Conservation (phyloP, 768 basidiomycete species). For the Rhizopogon vulgaris region DNA sequence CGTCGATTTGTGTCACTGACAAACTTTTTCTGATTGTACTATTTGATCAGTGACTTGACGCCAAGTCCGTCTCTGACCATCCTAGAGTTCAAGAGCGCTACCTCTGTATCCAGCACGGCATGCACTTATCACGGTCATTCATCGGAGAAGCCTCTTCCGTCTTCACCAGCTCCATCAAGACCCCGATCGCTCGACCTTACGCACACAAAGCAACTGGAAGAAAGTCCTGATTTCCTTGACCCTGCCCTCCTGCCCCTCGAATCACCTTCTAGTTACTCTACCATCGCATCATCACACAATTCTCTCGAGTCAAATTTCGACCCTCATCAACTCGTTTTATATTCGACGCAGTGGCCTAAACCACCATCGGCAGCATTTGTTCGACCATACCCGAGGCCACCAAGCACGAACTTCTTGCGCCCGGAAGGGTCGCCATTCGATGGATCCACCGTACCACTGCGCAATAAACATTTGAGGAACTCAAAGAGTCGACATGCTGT, state of each 20-base stretch:
- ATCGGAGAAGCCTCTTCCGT: constrained; percentile 5
- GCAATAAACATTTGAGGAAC: background rate
- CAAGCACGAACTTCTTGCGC: constrained; percentile 2
- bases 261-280: constrained; percentile 16
- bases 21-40: constrained; percentile 4
- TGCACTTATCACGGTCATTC: constrained; percentile 4
- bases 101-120: constrained; percentile 7
- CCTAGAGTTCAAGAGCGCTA: constrained; percentile 16
- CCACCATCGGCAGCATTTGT: constrained; percentile 14
- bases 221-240: constrained; percentile 10
- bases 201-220: constrained; percentile 1
- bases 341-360: constrained; percentile 15
- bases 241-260: constrained; percentile 13
- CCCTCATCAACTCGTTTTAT: constrained; percentile 7
- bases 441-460: constrained; percentile 1
- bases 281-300: constrained; percentile 26
- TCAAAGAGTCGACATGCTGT: constrained; percentile 23
- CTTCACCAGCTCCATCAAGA: background rate
- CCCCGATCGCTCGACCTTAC: constrained; percentile 5
- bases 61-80: constrained; percentile 14
- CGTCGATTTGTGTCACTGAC: background rate
- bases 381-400: constrained; percentile 6
- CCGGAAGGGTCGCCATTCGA: background rate
- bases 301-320: constrained; percentile 24
- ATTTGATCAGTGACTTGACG: constrained; percentile 8